phyloP scores from a whole-genome alignment of 2,329 filamentous ascomycete species.

The Thelonectria discophora region DNA sequence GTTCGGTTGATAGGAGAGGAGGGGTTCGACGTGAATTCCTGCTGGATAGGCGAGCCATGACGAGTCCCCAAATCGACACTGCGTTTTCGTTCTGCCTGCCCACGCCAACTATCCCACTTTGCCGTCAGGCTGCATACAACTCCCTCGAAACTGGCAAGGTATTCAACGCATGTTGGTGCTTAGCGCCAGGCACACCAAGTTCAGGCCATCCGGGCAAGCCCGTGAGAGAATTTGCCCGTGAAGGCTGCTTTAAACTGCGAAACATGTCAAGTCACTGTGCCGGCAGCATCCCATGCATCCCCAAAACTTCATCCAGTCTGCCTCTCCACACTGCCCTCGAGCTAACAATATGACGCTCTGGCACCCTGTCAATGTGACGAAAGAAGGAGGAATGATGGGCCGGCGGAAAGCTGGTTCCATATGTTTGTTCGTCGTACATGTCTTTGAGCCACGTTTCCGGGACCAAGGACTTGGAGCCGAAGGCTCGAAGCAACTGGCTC shows the following conservation, averaged over 20 bases:
- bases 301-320: conserved; percentile 34
- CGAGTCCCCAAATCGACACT: conserved; percentile 9
- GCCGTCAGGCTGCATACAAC: conserved; percentile 20
- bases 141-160: conserved; percentile 19
- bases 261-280: conserved; percentile 34
- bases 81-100: conserved; percentile 8
- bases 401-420: conserved; percentile 5
- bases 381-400: conserved; percentile 10
- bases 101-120: conserved; percentile 24
- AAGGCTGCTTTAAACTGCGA: conserved; percentile 34
- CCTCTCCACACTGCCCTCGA: conserved; percentile 30
- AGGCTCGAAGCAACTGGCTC: conserved; percentile 14
- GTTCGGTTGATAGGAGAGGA: conserved; percentile 15
- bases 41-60: conserved; percentile 11
- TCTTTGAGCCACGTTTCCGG: conserved; percentile 26
- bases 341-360: conserved; percentile 18
- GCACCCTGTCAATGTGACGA: conserved; percentile 16
- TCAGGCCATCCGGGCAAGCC: conserved; percentile 28
- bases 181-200: conserved; percentile 38
- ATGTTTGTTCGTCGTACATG: conserved; percentile 2
- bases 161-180: conserved; percentile 25
- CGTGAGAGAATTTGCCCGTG: conserved; percentile 22
- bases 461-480: conserved; percentile 26
- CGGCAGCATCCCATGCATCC: conserved; percentile 40
- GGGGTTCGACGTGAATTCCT: conserved; percentile 7